Evolutionary conservation across 2,329 filamentous ascomycete species (phyloP).

Genomic region (Zalaria sp.): DNA sequence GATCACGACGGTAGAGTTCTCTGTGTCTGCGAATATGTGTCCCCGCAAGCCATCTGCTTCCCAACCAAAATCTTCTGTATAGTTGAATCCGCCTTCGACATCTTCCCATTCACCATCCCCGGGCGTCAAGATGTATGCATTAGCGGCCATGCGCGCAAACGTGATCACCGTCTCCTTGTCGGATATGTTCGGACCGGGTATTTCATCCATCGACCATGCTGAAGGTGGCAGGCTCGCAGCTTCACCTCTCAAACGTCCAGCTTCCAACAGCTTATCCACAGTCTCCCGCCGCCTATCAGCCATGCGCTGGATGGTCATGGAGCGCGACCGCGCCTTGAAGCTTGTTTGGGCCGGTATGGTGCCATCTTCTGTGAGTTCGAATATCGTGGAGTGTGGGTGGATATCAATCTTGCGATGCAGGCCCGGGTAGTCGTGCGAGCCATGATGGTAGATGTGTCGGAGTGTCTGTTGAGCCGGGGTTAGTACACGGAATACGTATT

Average conservation of each 20-base stretch:
- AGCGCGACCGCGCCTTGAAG: slow-evolving; percentile 48
- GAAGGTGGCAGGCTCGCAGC: slow-evolving; percentile 54
- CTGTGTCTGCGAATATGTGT: slow-evolving; percentile 80
- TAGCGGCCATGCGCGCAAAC: slow-evolving; percentile 74
- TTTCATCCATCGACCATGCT: slow-evolving; percentile 71
- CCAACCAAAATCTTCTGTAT: slow-evolving; percentile 86
- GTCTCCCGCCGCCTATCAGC: slow-evolving; percentile 61
- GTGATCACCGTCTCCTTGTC: slow-evolving; percentile 74
- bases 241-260: slow-evolving; percentile 54
- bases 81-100: slow-evolving; percentile 57
- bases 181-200: slow-evolving; percentile 66
- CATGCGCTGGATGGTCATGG: slow-evolving; percentile 64
- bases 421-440: slow-evolving; percentile 61
- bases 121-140: slow-evolving; percentile 72
- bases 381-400: not conserved
- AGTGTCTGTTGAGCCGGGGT: slow-evolving; percentile 37
- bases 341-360: not conserved
- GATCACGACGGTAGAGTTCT: slow-evolving; percentile 77
- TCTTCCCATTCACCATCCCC: slow-evolving; percentile 69
- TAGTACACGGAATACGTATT: not conserved
- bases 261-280: slow-evolving; percentile 65
- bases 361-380: not conserved
- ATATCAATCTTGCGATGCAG: slow-evolving; percentile 70
- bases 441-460: slow-evolving; percentile 86
- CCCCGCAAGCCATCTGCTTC: slow-evolving; percentile 75